A percentile compares a stretch with the other conserved stretches of the same genome.
Conservation (phyloP, 768 basidiomycete genomes). For the Leccinum pellstonianum region DNA sequence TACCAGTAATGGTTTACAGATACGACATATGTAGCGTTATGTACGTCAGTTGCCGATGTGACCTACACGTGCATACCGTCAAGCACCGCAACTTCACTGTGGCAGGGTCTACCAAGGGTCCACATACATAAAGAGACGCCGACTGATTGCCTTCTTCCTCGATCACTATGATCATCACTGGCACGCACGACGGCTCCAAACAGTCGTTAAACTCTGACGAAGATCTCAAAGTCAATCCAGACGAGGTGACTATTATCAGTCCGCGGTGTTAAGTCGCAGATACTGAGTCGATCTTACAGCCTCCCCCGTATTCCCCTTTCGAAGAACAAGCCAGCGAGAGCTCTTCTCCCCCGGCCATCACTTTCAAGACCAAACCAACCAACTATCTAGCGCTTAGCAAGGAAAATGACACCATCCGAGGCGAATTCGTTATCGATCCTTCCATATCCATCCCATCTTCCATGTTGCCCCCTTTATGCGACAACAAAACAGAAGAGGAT, state of each 20-base stretch:
- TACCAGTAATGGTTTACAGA: constrained; percentile 6
- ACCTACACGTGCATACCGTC: no score
- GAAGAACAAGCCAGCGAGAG: not conserved
- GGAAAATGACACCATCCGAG: constrained; percentile 9
- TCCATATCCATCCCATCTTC: constrained; percentile 37
- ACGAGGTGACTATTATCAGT: constrained; percentile 8
- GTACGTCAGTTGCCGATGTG: not conserved
- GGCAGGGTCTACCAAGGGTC: not conserved
- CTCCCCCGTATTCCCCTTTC: constrained; percentile 26
- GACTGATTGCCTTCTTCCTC: not conserved
- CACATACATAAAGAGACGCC: not conserved
- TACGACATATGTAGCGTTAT: constrained; percentile 9
- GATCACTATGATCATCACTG: constrained; percentile 10
- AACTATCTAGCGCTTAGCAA: constrained; percentile 22
- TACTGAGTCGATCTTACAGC: constrained; percentile 8
- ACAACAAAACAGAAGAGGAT: constrained; percentile 36
- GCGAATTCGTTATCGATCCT: constrained; percentile 45
- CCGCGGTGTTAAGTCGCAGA: not conserved
- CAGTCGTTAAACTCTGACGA: not conserved
- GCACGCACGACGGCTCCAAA: not conserved
- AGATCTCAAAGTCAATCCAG: not conserved
- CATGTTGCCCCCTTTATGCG: constrained; percentile 39
- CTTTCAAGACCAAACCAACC: constrained; percentile 31
- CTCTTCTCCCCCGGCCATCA: not conserved
- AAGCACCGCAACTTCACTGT: no score